Conservation (phyloP, 306 rosid species). For the Lathyrus tuberosus region DNA sequence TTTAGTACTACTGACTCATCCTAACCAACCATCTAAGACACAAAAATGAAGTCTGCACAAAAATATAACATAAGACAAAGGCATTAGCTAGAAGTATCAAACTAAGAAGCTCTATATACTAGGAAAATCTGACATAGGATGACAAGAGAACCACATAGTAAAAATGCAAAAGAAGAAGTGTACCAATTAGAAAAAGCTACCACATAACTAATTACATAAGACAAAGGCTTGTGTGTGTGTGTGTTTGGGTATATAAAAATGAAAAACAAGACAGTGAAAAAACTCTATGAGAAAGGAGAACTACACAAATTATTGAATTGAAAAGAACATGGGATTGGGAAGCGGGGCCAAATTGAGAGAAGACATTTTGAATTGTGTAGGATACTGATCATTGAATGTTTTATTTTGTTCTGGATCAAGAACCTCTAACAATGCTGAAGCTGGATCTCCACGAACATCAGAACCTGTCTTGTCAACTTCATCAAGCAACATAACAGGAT, state of each 20-base stretch:
- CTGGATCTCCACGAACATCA: constrained; percentile 98
- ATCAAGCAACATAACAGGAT: constrained; percentile 97
- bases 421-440: constrained; percentile 97
- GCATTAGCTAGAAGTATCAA: constrained; percentile 8
- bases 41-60: neutral
- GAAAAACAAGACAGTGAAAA: neutral
- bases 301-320: constrained; percentile 15
- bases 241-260: constrained; percentile 12
- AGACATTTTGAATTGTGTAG: constrained; percentile 43
- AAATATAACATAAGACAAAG: neutral
- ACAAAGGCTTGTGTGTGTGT: neutral
- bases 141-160: constrained; percentile 28
- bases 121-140: constrained; percentile 29
- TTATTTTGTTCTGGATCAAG: constrained; percentile 98
- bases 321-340: neutral
- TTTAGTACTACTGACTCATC: constrained; percentile 23
- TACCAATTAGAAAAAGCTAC: constrained; percentile 30
- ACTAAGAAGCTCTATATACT: constrained; percentile 14
- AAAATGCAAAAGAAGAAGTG: constrained; percentile 28
- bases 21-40: constrained; percentile 29
- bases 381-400: constrained; percentile 99
- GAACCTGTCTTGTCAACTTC: constrained; percentile 99
- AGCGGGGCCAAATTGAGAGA: constrained; percentile 7
- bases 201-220: constrained; percentile 21
- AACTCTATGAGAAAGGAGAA: constrained; percentile 8